A percentile compares a stretch with the other conserved stretches of the same genome.
Conservation (phyloP, 805 yeast species). For the Ogataea paradorogensis region DNA sequence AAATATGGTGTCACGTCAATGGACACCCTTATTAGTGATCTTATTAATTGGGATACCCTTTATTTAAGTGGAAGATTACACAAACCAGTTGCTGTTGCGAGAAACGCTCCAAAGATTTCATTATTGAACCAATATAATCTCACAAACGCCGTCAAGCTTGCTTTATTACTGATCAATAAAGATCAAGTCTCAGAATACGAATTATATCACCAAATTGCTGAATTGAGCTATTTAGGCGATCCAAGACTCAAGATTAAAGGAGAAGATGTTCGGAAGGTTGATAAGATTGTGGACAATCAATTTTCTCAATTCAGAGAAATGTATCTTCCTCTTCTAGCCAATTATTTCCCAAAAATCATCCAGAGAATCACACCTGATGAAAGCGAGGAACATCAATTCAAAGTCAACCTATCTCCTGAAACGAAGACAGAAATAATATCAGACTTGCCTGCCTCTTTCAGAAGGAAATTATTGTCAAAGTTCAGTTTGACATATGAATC, state of each 20-base stretch:
- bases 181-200: conserved; percentile 36
- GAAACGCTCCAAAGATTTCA: conserved; percentile 60
- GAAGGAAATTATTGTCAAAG: conserved; percentile 36
- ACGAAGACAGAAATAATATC: conserved; percentile 38
- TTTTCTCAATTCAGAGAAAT: conserved; percentile 62
- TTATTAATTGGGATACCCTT: conserved; percentile 80
- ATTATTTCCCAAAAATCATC: conserved; percentile 36
- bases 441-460: conserved; percentile 53
- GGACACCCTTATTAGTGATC: conserved; percentile 58
- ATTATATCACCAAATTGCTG: conserved; percentile 73
- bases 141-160: conserved; percentile 70
- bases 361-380: conserved; percentile 24
- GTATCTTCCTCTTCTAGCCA: conserved; percentile 62
- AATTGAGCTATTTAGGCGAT: conserved; percentile 86
- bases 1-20: conserved; percentile 86
- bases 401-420: conserved; percentile 34
- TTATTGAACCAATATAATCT: conserved; percentile 75
- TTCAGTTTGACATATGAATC: conserved; percentile 21
- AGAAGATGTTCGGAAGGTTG: conserved; percentile 86
- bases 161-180: conserved; percentile 51
- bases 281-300: conserved; percentile 82
- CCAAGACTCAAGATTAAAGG: conserved; percentile 82
- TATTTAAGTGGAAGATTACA: conserved; percentile 92
- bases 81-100: conserved; percentile 80
- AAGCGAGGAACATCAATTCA: conserved; percentile 17